Evolutionary conservation across 805 yeast genomes (phyloP).

Genomic region (Suhomyces xylopsoci): DNA sequence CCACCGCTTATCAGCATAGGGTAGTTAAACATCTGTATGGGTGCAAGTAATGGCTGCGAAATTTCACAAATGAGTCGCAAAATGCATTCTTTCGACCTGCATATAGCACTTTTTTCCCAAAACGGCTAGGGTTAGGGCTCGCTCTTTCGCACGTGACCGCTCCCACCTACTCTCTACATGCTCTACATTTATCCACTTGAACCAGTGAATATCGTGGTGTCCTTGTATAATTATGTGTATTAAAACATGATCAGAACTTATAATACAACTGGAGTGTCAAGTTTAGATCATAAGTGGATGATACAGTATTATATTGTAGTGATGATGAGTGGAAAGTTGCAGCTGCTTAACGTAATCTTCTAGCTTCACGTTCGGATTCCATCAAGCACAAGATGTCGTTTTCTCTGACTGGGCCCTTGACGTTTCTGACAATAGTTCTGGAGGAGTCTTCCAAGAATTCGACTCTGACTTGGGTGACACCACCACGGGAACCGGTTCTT

Average conservation of each 20-base stretch:
- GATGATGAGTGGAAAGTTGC: neutral
- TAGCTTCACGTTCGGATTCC: conserved; percentile 99
- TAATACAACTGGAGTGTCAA: neutral
- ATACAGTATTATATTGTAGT: conserved; percentile 4
- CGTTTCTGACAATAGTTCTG: conserved; percentile 96
- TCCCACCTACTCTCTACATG: neutral
- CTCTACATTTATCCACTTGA: neutral
- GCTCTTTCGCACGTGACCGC: neutral
- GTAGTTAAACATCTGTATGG: too few relatives aligned
- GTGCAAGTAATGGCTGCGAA: too few relatives aligned
- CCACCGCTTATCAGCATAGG: too few relatives aligned
- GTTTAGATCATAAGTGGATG: neutral
- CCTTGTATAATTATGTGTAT: conserved; percentile 9
- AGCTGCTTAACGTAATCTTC: conserved; percentile 73
- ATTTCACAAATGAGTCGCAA: too few relatives aligned
- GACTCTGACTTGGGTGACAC: conserved; percentile 98
- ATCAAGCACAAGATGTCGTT: conserved; percentile 97
- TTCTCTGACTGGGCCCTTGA: conserved; percentile 96
- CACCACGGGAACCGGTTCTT: conserved; percentile 99
- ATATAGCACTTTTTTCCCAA: neutral
- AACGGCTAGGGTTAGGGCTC: conserved; percentile 12
- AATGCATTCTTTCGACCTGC: neutral
- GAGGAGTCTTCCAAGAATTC: conserved; percentile 93
- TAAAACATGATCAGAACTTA: conserved; percentile 6
- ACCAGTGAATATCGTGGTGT: neutral